Base-by-base conservation (phyloP, 2,329 filamentous ascomycete genomes). In the Aspergillus chevalieri region DNA sequence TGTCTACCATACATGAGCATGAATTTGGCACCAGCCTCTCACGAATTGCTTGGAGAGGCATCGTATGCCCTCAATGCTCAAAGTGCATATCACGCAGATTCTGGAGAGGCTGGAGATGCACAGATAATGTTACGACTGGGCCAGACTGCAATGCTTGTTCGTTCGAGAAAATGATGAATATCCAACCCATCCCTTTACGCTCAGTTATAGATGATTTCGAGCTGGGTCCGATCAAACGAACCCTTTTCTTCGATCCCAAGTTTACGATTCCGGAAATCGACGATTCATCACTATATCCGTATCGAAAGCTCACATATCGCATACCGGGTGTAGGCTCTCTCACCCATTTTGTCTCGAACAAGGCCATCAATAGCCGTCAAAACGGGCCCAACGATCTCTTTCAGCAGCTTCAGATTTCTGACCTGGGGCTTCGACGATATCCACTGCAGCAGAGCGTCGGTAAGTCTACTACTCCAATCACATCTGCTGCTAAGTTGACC, bases 331-430 rank as follows among this genome's bases (percentile, higher is more conserved):
- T 64, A 4, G 79, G 81, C 1, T 68, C 70, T 0, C 66, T 84
- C 14, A 74, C 76, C 0, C 78, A 86, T 55, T 78, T 83, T 45
- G 74, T 79, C 3, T 76, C 83, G 0, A 83, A 78, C 46, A 62
- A 66, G n/a, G 63, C 60, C 0, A 75, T 84, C 24, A 79, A 81
- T 26, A 60, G 66, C 14, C 71, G 76, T n/a, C 43, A 58, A 0
- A 72, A 74, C 30, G 86, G 85, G 0, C 75, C 85, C 0, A 71
- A 89, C 57, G 76, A 81, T 2, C 71, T 89, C 51, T 87, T 86
- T 53, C 57, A 68, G 0, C 57, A 68, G 9, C 56, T 84, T 3
- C 76, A 81, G 44, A 41, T 56, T 3, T 57, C 58, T 1, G 66
- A 78, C 5, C 65, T 81, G 33, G 68, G 71, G 2, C 62, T 83